Evolutionary conservation across 148 eudicot genomes (phyloP).

Genomic region (Cornus florida): DNA sequence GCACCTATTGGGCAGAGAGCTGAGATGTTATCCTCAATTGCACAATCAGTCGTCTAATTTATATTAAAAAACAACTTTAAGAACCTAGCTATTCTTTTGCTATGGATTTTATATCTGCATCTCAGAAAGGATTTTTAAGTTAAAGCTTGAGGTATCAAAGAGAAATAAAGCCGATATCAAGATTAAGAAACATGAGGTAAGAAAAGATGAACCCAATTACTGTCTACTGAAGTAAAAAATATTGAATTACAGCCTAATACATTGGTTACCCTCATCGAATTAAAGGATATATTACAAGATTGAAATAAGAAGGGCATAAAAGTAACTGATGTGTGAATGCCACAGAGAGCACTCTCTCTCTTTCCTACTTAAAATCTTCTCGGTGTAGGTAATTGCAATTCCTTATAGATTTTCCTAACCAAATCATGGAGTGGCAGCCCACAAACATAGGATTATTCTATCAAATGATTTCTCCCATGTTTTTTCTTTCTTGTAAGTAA

Average conservation of each 20-base stretch:
- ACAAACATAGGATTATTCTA: background rate
- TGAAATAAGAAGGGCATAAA: background rate
- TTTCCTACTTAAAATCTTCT: background rate
- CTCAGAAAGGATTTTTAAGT: background rate
- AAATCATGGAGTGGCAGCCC: background rate
- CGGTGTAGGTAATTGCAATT: background rate
- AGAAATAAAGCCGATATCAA: background rate
- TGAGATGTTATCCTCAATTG: background rate
- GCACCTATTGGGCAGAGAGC: background rate
- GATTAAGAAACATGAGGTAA: background rate
- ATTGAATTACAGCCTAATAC: background rate
- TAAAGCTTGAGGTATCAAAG: background rate
- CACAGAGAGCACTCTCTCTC: background rate
- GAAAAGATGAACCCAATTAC: background rate
- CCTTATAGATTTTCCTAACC: background rate
- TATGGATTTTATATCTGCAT: background rate
- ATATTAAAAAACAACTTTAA: background rate
- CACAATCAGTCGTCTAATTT: background rate
- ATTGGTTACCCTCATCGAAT: background rate
- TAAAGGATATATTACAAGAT: background rate
- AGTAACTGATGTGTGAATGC: background rate
- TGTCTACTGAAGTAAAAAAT: background rate
- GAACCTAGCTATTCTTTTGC: background rate
- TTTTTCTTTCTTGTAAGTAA: background rate
- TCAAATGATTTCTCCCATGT: background rate